Evolutionary conservation across 2,329 filamentous ascomycete genomes (phyloP).

Genomic region (Xylaria sp.): DNA sequence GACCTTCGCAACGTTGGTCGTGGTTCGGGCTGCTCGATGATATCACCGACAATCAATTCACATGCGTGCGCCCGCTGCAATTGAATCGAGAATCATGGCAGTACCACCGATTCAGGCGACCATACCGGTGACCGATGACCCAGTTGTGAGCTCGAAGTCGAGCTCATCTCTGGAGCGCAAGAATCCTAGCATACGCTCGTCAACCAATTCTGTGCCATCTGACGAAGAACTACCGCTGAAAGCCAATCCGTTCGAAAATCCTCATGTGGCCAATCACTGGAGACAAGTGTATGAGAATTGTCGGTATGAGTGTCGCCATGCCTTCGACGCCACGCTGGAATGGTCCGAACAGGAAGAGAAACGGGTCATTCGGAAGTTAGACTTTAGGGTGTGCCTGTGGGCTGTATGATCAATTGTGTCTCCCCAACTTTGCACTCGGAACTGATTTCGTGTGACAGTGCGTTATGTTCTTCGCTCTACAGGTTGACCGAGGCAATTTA

Average conservation of each 20-base stretch:
- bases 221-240: conserved; percentile 21
- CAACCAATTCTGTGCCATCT: conserved; percentile 1
- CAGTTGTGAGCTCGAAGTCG: conserved; percentile 10
- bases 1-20: neutral
- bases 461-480: conserved; percentile 66
- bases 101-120: conserved; percentile 17
- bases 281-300: conserved; percentile 43
- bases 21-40: neutral
- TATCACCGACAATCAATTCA: neutral
- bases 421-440: neutral
- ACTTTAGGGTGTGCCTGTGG: conserved; percentile 49
- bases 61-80: conserved; percentile 1
- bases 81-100: conserved; percentile 18
- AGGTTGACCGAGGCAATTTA: conserved; percentile 66
- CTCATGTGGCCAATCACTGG: conserved; percentile 40
- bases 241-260: conserved; percentile 28
- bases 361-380: conserved; percentile 54
- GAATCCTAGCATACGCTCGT: neutral
- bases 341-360: conserved; percentile 61
- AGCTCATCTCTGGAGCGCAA: conserved; percentile 19
- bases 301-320: conserved; percentile 59
- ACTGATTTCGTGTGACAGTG: conserved; percentile 41
- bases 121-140: conserved; percentile 9
- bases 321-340: conserved; percentile 58
- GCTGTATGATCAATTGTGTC: conserved; percentile 38